phyloP scores from a whole-genome alignment of 768 basidiomycete species.

The Suillus clintonianus region DNA sequence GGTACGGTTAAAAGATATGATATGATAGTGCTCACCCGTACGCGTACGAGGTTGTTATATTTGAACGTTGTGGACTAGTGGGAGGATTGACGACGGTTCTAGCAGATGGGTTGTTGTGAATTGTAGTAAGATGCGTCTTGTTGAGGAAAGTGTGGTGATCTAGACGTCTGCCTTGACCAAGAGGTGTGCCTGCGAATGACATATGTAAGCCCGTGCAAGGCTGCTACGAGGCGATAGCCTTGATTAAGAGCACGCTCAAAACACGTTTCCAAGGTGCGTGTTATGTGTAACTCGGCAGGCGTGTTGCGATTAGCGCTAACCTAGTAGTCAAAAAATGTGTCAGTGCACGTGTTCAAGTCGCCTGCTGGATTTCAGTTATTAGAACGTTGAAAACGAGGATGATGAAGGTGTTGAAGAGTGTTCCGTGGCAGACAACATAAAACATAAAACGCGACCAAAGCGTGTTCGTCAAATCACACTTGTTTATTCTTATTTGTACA shows the following conservation, averaged over 20 bases:
- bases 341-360: neutral
- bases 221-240: conserved; percentile 4
- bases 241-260: conserved; percentile 9
- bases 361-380: neutral
- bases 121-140: conserved; percentile 43
- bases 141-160: conserved; percentile 79
- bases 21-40: conserved; percentile 55
- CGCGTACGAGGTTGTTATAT: conserved; percentile 60
- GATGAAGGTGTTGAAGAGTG: conserved; percentile 5
- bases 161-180: conserved; percentile 85
- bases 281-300: neutral
- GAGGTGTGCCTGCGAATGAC: conserved; percentile 84
- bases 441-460: conserved; percentile 12
- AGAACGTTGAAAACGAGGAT: neutral
- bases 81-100: conserved; percentile 28
- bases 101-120: conserved; percentile 27
- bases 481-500: conserved; percentile 29
- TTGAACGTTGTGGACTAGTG: conserved; percentile 38
- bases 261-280: conserved; percentile 15
- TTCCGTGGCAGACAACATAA: conserved; percentile 11
- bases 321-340: neutral
- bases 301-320: neutral
- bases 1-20: conserved; percentile 16
- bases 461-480: conserved; percentile 11
- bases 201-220: conserved; percentile 45